A percentile compares a stretch with the other conserved stretches of the same genome.
Conservation (phyloP, 1,139 yeast genomes). For the Starmera stellimalicola region DNA sequence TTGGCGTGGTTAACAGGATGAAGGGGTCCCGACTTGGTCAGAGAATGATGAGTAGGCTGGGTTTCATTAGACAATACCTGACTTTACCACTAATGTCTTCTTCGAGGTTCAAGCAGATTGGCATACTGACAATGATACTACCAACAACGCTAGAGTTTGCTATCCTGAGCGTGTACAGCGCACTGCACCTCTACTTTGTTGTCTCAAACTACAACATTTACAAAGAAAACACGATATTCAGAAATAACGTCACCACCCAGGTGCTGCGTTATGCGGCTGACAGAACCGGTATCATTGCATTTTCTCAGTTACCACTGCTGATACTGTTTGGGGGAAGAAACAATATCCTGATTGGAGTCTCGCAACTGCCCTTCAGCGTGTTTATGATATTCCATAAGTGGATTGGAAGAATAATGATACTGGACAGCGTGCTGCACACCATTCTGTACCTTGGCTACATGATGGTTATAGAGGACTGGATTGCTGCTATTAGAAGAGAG, state of each 20-base stretch:
- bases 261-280: conserved; percentile 51
- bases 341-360: conserved; percentile 49
- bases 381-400: conserved; percentile 62
- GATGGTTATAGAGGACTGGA: conserved; percentile 17
- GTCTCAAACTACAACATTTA: conserved; percentile 29
- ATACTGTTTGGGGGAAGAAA: conserved; percentile 59
- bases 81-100: too few species aligned
- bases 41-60: conserved; percentile 8
- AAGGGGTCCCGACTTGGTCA: conserved; percentile 6
- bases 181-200: conserved; percentile 31
- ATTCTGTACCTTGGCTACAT: conserved; percentile 25
- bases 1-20: conserved; percentile 12
- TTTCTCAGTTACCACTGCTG: conserved; percentile 40
- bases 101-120: too few species aligned
- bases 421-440: conserved; percentile 34
- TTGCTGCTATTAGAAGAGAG: conserved; percentile 13
- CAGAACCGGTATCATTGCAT: conserved; percentile 45
- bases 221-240: conserved; percentile 31
- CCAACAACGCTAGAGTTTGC: conserved; percentile 56
- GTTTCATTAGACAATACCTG: too few species aligned
- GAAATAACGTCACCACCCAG: conserved; percentile 31
- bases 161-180: conserved; percentile 32
- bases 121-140: too few species aligned
- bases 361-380: conserved; percentile 55
- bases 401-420: conserved; percentile 40